These are phyloP conservation scores for Candida lessepsii DNA, from an alignment of 805 yeast genomes.

Conservation along the genomic window DNA sequence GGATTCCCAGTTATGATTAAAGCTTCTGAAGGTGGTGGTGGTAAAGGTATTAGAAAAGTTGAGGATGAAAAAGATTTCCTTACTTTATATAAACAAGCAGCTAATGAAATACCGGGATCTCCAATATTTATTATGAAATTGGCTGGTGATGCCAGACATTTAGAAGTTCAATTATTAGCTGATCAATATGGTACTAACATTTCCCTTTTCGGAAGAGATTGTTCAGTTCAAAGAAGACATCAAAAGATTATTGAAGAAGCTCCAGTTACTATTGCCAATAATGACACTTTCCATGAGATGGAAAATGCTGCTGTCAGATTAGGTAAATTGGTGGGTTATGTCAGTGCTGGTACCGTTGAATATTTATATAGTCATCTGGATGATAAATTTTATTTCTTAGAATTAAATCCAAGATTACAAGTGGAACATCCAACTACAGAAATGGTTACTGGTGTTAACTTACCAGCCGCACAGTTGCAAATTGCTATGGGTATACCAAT, in stretches of 20 bases:
- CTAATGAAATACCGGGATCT: constrained; percentile 97
- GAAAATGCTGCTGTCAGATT: constrained; percentile 97
- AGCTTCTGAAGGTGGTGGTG: constrained; percentile 99
- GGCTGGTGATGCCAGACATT: constrained; percentile 96
- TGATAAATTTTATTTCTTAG: constrained; percentile 93
- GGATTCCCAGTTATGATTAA: constrained; percentile 99
- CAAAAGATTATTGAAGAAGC: constrained; percentile 99
- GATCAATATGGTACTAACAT: constrained; percentile 98
- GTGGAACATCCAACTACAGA: constrained; percentile 99
- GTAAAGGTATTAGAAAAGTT: constrained; percentile 98
- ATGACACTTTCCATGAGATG: constrained; percentile 84
- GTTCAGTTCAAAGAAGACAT: constrained; percentile 99
- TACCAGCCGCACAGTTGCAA: constrained; percentile 98
- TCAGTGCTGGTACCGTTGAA: constrained; percentile 99
- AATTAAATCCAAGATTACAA: constrained; percentile 96
- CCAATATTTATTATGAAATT: constrained; percentile 97
- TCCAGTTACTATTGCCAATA: constrained; percentile 92
- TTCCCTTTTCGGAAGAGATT: constrained; percentile 96
- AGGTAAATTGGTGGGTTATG: constrained; percentile 96
- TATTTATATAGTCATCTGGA: constrained; percentile 92
- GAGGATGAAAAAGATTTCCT: constrained; percentile 77
- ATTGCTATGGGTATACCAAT: constrained; percentile 99
- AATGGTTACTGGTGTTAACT: constrained; percentile 97
- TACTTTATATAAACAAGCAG: constrained; percentile 84
- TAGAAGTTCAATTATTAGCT: constrained; percentile 96